Evolutionary conservation across 768 basidiomycete species (phyloP), one percentile per base, ranked within the genome.

Genomic region (Boletellus ananas): DNA sequence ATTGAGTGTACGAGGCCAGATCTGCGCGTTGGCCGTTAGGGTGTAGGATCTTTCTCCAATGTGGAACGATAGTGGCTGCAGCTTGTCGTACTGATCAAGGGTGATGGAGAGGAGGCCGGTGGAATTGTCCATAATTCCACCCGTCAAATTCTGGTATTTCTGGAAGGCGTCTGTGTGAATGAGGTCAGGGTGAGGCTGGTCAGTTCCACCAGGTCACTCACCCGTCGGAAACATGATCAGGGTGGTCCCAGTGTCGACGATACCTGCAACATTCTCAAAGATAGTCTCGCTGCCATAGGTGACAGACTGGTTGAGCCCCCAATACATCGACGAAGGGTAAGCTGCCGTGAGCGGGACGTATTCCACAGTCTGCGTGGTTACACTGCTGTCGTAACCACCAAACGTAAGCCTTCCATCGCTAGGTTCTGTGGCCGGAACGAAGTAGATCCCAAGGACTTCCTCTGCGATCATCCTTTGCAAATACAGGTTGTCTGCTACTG

Each of bases 401-500:
- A 23, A 16, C 27, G 25, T 42, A 29, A 66, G 55, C 47, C 60
- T 45, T 40, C 65, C 49, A 8, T 55, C 45, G 33, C 55, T 63
- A 25, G 27, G 0, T 29, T 42, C 55, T 12, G 59, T 49, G 27
- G 46, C 34, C 5, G 65, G 63, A 36, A 54, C 58, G 52, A 69
- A 70, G 36, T 60, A 68, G 17, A 72, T 51, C 14, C 66, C 66
- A 45, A 71, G 49, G 6, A 62, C 50, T 18, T 61, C 50, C 6
- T 52, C 36, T n/a, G 31, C 33, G 43, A 72, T 70, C 6, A 52
- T 37, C 18, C 66, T 64, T 47, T 67, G 64, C 14, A 31, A 35
- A 51, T 53, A 64, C 3, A 70, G 64, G 49, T 66, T 70, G 58
- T 71, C 66, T 4, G 58, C 65, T 11, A 72, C 69, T 16, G 71